These are phyloP conservation scores for Sutorius australiensis DNA, from an alignment of 768 basidiomycete genomes.

Conservation along the genomic window DNA sequence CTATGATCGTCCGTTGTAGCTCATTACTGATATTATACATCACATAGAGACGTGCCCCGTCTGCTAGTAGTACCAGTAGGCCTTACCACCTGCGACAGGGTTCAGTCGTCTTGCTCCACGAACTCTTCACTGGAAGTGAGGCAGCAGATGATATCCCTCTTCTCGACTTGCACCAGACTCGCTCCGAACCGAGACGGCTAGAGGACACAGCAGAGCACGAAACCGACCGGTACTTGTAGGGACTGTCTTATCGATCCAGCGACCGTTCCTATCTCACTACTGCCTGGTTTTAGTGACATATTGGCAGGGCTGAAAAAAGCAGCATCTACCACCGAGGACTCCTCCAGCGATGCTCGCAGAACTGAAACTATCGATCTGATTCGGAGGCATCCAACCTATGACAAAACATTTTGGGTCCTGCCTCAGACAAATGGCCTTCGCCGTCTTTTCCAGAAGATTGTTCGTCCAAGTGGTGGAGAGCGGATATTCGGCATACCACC, in stretches of 20 bases:
- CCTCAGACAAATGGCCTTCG: constrained; percentile 75
- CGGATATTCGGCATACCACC: constrained; percentile 81
- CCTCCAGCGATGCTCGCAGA: constrained; percentile 54
- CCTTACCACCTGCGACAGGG: constrained; percentile 51
- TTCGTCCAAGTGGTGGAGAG: constrained; percentile 78
- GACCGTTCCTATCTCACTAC: constrained; percentile 5
- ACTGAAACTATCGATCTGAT: constrained; percentile 87
- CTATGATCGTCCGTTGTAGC: background rate
- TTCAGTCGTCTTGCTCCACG: constrained; percentile 59
- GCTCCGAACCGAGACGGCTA: constrained; percentile 29
- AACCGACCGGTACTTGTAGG: constrained; percentile 71
- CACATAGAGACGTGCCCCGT: constrained; percentile 14
- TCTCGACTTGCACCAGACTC: constrained; percentile 43
- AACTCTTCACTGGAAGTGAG: constrained; percentile 58
- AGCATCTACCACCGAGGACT: constrained; percentile 43
- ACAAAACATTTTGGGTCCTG: constrained; percentile 87
- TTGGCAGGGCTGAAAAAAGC: constrained; percentile 63
- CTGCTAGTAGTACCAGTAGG: constrained; percentile 31
- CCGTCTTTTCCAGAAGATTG: constrained; percentile 74
- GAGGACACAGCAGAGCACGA: constrained; percentile 47
- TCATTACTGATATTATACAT: constrained; percentile 12
- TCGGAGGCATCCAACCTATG: constrained; percentile 81
- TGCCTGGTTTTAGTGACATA: constrained; percentile 48
- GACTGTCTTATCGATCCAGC: background rate
- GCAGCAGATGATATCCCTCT: constrained; percentile 56